Evolutionary conservation across 306 rosid species (phyloP).

Genomic region (Astragalus glycyphyllos): DNA sequence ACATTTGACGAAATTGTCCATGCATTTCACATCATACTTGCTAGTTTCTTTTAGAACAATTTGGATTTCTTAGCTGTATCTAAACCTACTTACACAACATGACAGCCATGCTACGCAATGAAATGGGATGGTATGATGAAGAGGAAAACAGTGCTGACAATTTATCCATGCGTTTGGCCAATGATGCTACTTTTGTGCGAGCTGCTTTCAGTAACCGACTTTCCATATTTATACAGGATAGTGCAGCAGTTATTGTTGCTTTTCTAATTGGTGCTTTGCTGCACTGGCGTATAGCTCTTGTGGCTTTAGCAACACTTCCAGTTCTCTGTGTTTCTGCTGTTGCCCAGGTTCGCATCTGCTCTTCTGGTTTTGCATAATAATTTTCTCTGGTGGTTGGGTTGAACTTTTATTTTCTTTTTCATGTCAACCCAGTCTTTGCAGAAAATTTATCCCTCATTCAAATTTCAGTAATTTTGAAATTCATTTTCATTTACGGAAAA

Average conservation of each 20-base stretch:
- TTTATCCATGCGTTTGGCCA: slow-evolving; percentile 98
- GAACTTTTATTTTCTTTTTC: slow-evolving; percentile 32
- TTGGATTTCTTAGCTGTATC: slow-evolving; percentile 33
- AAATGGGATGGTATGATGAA: slow-evolving; percentile 97
- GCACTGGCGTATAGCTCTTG: slow-evolving; percentile 95
- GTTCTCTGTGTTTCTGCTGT: slow-evolving; percentile 87
- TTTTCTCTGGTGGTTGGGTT: slow-evolving; percentile 36
- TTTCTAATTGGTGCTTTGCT: slow-evolving; percentile 86
- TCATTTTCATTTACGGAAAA: slow-evolving; percentile 22
- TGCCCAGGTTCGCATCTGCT: slow-evolving; percentile 84
- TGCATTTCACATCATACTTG: slow-evolving; percentile 8
- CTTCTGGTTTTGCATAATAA: slow-evolving; percentile 32
- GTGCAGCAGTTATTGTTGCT: slow-evolving; percentile 96
- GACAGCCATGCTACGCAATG: slow-evolving; percentile 98
- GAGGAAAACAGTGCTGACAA: slow-evolving; percentile 98
- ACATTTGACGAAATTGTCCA: neutral
- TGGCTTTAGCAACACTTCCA: slow-evolving; percentile 96
- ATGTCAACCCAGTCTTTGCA: slow-evolving; percentile 20
- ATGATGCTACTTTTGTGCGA: slow-evolving; percentile 98
- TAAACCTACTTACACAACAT: slow-evolving; percentile 49
- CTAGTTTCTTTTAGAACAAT: slow-evolving; percentile 6
- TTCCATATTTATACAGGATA: slow-evolving; percentile 97
- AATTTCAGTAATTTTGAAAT: slow-evolving; percentile 17
- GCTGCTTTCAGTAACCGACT: slow-evolving; percentile 99
- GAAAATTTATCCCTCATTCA: slow-evolving; percentile 27